These are phyloP conservation scores for Curvularia spicifera DNA, from an alignment of 2,329 filamentous ascomycete species.

Conservation along the genomic window DNA sequence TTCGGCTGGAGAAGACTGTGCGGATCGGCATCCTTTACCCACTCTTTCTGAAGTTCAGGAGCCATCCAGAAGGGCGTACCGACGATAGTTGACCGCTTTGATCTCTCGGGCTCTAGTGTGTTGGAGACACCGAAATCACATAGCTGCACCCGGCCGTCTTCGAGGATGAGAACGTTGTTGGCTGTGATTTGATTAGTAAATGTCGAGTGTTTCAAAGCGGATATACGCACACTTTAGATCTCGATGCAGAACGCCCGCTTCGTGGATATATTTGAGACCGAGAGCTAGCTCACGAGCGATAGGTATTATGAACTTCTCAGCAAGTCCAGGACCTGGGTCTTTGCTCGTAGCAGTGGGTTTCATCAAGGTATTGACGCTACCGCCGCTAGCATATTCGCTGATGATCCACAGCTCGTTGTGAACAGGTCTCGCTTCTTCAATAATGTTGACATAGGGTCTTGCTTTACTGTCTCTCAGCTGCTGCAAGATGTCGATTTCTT, in stretches of 20 bases:
- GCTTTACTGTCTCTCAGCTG: conserved; percentile 76
- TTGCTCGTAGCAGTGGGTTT: conserved; percentile 48
- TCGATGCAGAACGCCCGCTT: conserved; percentile 70
- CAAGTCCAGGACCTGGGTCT: conserved; percentile 51
- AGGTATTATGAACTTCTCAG: conserved; percentile 67
- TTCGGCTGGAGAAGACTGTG: conserved; percentile 62
- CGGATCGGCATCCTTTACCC: conserved; percentile 62
- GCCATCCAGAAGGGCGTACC: conserved; percentile 90
- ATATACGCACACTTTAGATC: conserved; percentile 64
- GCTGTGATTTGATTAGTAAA: conserved; percentile 43
- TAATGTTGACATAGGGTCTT: conserved; percentile 82
- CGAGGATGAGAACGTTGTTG: conserved; percentile 80
- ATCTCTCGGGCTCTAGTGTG: conserved; percentile 74
- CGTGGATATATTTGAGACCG: conserved; percentile 66
- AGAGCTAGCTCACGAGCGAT: conserved; percentile 69
- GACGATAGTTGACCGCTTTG: conserved; percentile 81
- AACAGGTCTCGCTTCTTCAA: conserved; percentile 78
- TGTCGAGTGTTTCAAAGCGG: not conserved
- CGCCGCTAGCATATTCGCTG: conserved; percentile 84
- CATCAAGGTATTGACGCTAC: conserved; percentile 74
- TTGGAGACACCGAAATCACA: conserved; percentile 87
- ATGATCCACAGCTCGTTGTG: conserved; percentile 87
- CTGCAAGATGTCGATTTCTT: conserved; percentile 71
- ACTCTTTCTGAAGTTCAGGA: conserved; percentile 65
- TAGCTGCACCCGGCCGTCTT: conserved; percentile 77